phyloP scores from a whole-genome alignment of 2,329 filamentous ascomycete genomes.

The Aspergillus uvarum region DNA sequence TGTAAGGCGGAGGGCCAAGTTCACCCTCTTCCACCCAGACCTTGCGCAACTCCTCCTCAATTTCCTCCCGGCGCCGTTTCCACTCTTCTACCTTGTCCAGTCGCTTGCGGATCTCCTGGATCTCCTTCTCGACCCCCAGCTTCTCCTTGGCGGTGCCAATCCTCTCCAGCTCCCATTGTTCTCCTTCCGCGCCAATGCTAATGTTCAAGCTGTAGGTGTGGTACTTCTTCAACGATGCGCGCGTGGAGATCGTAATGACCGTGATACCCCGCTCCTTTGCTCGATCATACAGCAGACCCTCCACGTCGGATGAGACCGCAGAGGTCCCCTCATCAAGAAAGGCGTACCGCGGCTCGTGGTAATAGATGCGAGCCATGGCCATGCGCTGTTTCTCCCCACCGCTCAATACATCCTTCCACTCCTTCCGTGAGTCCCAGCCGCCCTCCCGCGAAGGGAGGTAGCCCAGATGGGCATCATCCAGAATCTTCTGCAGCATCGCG shows the following conservation, averaged over 20 bases:
- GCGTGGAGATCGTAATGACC: constrained; percentile 91
- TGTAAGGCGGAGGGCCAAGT: constrained; percentile 38
- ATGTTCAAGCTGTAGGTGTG: constrained; percentile 89
- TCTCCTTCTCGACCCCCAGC: constrained; percentile 85
- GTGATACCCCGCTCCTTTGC: constrained; percentile 94
- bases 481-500: constrained; percentile 70
- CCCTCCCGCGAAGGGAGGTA: constrained; percentile 91
- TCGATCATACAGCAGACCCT: constrained; percentile 87
- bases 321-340: constrained; percentile 95
- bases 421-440: constrained; percentile 93
- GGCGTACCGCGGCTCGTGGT: constrained; percentile 92
- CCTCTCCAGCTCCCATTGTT: constrained; percentile 87
- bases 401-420: constrained; percentile 97
- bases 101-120: constrained; percentile 77
- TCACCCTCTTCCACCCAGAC: constrained; percentile 57
- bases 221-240: constrained; percentile 91
- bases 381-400: constrained; percentile 97
- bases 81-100: constrained; percentile 79
- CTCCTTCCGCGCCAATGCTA: constrained; percentile 75
- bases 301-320: constrained; percentile 85
- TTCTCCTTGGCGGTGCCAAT: constrained; percentile 95
- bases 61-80: constrained; percentile 74
- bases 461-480: constrained; percentile 81
- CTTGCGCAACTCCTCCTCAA: constrained; percentile 74
- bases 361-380: constrained; percentile 83